These are phyloP conservation scores for Cadophora sp. DNA, from an alignment of 2,329 filamentous ascomycete species.

Conservation along the genomic window DNA sequence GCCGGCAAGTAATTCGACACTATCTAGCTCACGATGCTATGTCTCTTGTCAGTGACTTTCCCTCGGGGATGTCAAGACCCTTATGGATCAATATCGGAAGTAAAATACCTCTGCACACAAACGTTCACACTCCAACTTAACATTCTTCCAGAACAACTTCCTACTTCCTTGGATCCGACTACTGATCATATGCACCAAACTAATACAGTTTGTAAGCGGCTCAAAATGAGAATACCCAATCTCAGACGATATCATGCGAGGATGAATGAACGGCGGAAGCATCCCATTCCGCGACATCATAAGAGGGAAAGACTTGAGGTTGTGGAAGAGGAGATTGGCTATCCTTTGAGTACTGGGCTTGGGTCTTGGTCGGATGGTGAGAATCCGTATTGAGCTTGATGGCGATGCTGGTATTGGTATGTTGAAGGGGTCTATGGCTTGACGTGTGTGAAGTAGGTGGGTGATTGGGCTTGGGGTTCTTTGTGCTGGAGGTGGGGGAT, in stretches of 20 bases:
- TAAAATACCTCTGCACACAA: conserved; percentile 44
- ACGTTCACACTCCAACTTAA: conserved; percentile 51
- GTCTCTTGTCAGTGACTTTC: conserved; percentile 20
- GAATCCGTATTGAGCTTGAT: conserved; percentile 36
- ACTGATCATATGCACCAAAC: conserved; percentile 49
- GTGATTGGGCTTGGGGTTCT: conserved; percentile 28
- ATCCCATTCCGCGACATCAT: conserved; percentile 48
- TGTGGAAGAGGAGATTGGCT: conserved; percentile 48
- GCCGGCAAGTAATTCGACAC: conserved; percentile 49
- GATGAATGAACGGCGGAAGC: conserved; percentile 53
- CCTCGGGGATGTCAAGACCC: too few species aligned
- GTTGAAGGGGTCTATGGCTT: conserved; percentile 25
- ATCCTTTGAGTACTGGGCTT: conserved; percentile 44
- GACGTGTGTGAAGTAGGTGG: conserved; percentile 27
- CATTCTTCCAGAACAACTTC: conserved; percentile 54
- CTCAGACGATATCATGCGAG: conserved; percentile 39
- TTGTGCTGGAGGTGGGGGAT: conserved; percentile 28
- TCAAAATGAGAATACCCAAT: conserved; percentile 43
- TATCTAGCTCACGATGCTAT: conserved; percentile 43
- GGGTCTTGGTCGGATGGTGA: conserved; percentile 40
- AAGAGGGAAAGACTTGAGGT: conserved; percentile 50
- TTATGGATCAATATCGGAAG: too few species aligned
- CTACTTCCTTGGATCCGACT: conserved; percentile 44
- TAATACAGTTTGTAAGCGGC: conserved; percentile 50
- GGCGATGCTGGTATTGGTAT: conserved; percentile 40